Base-by-base conservation (phyloP, 495 filamentous ascomycete species). In the Apodospora peruviana region DNA sequence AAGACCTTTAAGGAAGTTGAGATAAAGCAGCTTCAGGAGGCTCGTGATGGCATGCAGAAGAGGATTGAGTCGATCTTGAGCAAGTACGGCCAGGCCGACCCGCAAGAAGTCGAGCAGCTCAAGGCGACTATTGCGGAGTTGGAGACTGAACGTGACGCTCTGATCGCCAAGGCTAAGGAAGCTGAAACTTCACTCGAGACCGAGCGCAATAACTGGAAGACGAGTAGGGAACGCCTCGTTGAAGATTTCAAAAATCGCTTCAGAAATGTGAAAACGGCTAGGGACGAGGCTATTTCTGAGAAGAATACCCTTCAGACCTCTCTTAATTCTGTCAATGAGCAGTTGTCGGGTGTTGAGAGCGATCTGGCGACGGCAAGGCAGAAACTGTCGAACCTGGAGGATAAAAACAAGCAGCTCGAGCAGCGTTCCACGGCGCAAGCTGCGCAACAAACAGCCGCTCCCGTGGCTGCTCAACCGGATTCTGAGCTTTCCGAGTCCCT, bases 71-170 rank as follows among this genome's bases (percentile, higher is more conserved):
- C 93, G 48, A 95, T 97, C 42, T 79, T 98, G 18, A 87, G 89
- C 53, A 96, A 96, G 58, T 95, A 97, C 62, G 90, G 96, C 53
- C 87, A 93, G 42, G 83, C 94, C 21, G 93, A 98, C 60, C 93
- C 91, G 14, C 87, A 86, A 1, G 91, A 96, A 56, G 78, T 95
- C 49, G 90, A 97, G 58, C 80, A 80, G 50, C 71, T 97, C 46
- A 96, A 91, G 64, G 79, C 83, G 55, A 69, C 66, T 1, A 68
- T 82, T 23, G 67, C 78, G 19, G 69, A 64, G 4, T 68, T 96
- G 14, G 75, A 89, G 60, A 71, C 71, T 11, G 90, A 96, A 61
- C 81, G 84, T 2, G 85, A 91, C 58, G 68, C 83, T 23, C 72
- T 86, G 21, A 66, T 83, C 58, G 68, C 79, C 39, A 73, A 79